Evolutionary conservation across 2,329 filamentous ascomycete genomes (phyloP), one percentile per base, ranked within the genome.

Genomic region (Aquanectria penicillioides): DNA sequence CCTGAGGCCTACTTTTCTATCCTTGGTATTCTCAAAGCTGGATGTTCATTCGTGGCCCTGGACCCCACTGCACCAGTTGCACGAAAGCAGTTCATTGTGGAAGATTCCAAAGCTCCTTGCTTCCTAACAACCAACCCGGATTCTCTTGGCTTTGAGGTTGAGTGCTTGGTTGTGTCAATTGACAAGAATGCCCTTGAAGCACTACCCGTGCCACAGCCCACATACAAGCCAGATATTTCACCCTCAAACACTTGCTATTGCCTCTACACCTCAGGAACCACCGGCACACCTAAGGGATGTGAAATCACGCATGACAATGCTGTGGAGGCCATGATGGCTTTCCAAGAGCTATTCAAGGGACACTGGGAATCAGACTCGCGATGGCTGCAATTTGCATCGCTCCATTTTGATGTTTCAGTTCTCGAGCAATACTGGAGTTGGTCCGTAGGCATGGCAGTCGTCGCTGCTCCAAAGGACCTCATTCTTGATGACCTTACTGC

Each of bases 341-440:
- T 97, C 73, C 89, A 92, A 67, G 80, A 87, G 25, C 81, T 97
- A 0, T 97, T 97, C 70, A 75, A 77, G 5, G 87, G 84, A 0
- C 90, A 92, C 67, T 97, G 93, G 91, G 83, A 90, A 34, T 69
- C 80, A 0, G 72, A 84, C 0, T 96, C 93, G 0, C 86, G 90
- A 57, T 97, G 93, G 89, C 81, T 97, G 1, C 94, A 97, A 71
- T 97, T 97, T 71, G 94, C 94, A 1, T 94, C 93, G 0, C 92
- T 97, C 55, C 94, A 97, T 74, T 97, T 97, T 61, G 94, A 97
- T 68, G 94, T 97, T 4, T 95, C 92, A 2, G 91, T 97, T 0
- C 82, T 97, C 0, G 94, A 97, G 71, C 94, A 97, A 69, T 97
- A 94, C 73, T 97, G 93, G 93, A 95, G 89, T 57, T 97, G 94